Evolutionary conservation across 805 yeast genomes (phyloP).

Genomic region (Sporopachydermia quercuum): DNA sequence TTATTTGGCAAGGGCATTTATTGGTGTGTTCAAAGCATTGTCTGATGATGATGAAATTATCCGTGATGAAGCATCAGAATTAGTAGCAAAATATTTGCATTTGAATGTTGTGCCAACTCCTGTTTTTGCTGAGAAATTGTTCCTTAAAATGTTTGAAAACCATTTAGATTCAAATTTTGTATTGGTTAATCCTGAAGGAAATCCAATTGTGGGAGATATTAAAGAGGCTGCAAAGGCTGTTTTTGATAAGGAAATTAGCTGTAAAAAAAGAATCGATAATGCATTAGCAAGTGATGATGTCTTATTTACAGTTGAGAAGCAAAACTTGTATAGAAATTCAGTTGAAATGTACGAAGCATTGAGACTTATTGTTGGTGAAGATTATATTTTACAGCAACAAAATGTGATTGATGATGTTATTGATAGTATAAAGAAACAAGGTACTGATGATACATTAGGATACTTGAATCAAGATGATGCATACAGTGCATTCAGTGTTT

Average conservation of each 20-base stretch:
- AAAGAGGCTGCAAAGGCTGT: constrained; percentile 4
- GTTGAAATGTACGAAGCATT: constrained; percentile 15
- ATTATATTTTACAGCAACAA: constrained; percentile 1
- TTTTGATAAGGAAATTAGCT: constrained; percentile 5
- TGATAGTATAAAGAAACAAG: constrained; percentile 4
- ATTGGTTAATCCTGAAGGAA: constrained; percentile 4
- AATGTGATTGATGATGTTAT: constrained; percentile 5
- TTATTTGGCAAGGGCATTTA: constrained; percentile 4
- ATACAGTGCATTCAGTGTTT: constrained; percentile 2
- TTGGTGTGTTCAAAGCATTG: constrained; percentile 23
- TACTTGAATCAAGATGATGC: constrained; percentile 14
- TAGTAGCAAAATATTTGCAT: constrained; percentile 21
- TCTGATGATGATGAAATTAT: constrained; percentile 57
- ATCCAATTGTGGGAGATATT: constrained; percentile 10
- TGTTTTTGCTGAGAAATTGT: constrained; percentile 17
- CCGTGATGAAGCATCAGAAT: constrained; percentile 31
- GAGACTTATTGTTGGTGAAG: constrained; percentile 8
- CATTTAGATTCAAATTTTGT: constrained; percentile 4
- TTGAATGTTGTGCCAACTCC: constrained; percentile 17
- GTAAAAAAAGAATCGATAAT: constrained; percentile 7
- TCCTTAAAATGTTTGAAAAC: constrained; percentile 10
- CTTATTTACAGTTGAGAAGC: constrained; percentile 53
- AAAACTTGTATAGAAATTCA: constrained; percentile 48
- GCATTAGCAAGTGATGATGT: constrained; percentile 18
- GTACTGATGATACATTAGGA: constrained; percentile 18